phyloP scores from a whole-genome alignment of 192 early-diverging fungal species.

The Phycomyces blakesleeanus region DNA sequence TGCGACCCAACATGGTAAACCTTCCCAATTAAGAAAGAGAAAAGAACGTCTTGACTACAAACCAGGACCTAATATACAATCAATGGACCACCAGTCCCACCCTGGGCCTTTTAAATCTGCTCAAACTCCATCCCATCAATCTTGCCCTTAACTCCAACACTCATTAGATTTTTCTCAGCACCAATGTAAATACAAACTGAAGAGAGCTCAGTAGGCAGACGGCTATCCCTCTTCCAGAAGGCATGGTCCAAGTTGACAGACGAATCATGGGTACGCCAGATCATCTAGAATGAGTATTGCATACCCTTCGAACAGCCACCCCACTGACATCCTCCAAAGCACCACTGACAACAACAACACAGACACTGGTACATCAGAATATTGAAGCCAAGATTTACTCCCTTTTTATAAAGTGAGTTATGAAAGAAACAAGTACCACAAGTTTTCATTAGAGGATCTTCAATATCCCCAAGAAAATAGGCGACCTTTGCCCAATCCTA shows the following conservation, averaged over 20 bases:
- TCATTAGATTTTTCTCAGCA: background rate
- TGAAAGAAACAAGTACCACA: background rate
- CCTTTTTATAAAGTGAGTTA: background rate
- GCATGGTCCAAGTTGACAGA: constrained; percentile 4
- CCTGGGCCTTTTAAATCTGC: background rate
- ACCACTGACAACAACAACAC: background rate
- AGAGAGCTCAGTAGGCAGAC: constrained; percentile 6
- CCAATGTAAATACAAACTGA: background rate
- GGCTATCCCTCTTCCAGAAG: constrained; percentile 10
- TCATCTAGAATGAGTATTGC: constrained; percentile 6
- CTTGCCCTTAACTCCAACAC: background rate
- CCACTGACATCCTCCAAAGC: background rate
- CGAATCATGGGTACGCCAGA: constrained; percentile 4
- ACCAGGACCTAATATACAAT: background rate
- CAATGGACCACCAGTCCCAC: background rate
- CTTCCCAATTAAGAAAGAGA: background rate
- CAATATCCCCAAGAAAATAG: constrained; percentile 31
- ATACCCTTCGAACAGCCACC: constrained; percentile 3
- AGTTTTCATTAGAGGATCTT: constrained; percentile 19
- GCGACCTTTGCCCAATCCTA: constrained; percentile 23
- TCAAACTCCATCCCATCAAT: background rate
- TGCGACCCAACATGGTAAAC: background rate
- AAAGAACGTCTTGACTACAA: background rate
- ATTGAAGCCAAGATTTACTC: background rate
- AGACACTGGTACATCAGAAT: no score